These are phyloP conservation scores for Schizosaccharomyces lindneri DNA, from an alignment of 805 yeast genomes.

Conservation along the genomic window DNA sequence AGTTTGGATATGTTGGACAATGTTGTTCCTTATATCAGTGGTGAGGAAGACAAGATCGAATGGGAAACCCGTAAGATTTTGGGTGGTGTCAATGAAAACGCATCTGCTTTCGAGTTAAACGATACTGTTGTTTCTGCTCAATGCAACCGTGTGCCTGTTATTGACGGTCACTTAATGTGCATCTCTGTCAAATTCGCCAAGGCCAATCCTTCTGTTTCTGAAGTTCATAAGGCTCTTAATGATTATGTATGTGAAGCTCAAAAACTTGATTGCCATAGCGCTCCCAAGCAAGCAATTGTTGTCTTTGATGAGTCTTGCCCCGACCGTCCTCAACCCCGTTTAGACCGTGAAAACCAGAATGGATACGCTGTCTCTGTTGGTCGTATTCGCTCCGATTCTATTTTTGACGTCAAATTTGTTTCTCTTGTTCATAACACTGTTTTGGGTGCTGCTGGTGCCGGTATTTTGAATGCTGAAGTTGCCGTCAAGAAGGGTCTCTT, in stretches of 20 bases:
- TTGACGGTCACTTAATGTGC: conserved; percentile 95
- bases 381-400: conserved; percentile 77
- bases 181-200: conserved; percentile 62
- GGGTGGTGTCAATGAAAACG: conserved; percentile 31
- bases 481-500: conserved; percentile 52
- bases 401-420: conserved; percentile 85
- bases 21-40: conserved; percentile 78
- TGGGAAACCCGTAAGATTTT: conserved; percentile 94
- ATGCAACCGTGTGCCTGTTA: conserved; percentile 88
- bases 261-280: conserved; percentile 60
- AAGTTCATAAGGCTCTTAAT: conserved; percentile 42
- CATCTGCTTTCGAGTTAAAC: conserved; percentile 32
- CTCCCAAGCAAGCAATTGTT: conserved; percentile 79
- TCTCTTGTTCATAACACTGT: conserved; percentile 92
- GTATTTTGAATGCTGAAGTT: conserved; percentile 82
- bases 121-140: conserved; percentile 78
- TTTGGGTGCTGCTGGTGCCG: conserved; percentile 97
- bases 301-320: conserved; percentile 46
- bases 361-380: conserved; percentile 93
- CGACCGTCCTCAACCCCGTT: conserved; percentile 92
- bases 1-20: conserved; percentile 89
- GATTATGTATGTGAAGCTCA: conserved; percentile 68
- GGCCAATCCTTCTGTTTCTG: conserved; percentile 62
- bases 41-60: conserved; percentile 95
- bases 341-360: conserved; percentile 82